Evolutionary conservation across 345 rosid species (phyloP), one percentile per base, ranked within the genome.

Genomic region (Turritis glabra): DNA sequence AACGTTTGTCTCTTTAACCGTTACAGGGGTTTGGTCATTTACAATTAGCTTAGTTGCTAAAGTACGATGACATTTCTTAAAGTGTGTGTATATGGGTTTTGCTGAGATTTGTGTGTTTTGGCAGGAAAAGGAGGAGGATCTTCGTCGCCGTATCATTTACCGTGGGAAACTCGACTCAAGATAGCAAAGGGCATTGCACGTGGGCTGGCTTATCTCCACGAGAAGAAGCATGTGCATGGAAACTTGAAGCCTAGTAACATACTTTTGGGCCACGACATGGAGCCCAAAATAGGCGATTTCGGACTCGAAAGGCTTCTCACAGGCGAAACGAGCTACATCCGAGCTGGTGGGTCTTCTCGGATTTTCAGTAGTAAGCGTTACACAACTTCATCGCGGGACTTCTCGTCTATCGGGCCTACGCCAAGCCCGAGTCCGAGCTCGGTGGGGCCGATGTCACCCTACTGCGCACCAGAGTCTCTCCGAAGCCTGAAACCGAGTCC

Each of bases 191-290:
- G 98, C 0, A 80, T 91, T 23, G 95, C 96, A 56, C 93, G 91
- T 21, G 98, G 93, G 67, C 85, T 94, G 6, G 64, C 84, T 2
- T 88, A 82, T 63, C 95, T 94, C 40, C 96, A 94, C 38, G 98
- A 94, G 43, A 91, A 88, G 86, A 91, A 86, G 80, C 95, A 91
- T 10, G 96, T 91, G 47, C 93, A 94, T 56, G 97, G 90, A n/a
- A 91, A 91, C 74, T 77, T 94, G 44, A 94, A 91, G 83, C 98
- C 96, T 51, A 83, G 95, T 47, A 88, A 87, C 58, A 81, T 94
- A 61, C 91, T 94, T 1, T 75, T 94, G 74, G 87, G 93, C 54
- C 12, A 76, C 0, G 83, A 94, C 32, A 86, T 87, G 92, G 96
- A 90, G 72, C 96, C 98, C 7, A 86, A 72, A 59, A 80, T 94